Evolutionary conservation across 1,284 basidiomycete species (phyloP), one percentile per base, ranked within the genome.

Genomic region (Abortiporus biennis): DNA sequence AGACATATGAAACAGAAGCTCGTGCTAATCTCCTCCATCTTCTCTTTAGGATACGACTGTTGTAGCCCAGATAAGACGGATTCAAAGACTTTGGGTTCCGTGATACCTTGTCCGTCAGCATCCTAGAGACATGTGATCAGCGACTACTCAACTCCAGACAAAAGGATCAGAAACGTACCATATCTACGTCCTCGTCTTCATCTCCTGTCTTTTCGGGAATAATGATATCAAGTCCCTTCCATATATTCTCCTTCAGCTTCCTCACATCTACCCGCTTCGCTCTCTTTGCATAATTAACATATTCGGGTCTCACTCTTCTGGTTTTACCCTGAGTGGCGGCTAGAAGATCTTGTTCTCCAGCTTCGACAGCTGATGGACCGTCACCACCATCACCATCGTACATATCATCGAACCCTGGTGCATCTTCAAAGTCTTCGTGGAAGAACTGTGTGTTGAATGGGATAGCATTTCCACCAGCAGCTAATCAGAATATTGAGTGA

Each of bases 1-100:
- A 99, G 67, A 58, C 95, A 99, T 62, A 99, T 99, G 71, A 99
- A 99, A 65, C 95, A 99, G 79, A 97, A 99, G 48, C 92, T 96
- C 6, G 96, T 99, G 61, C 92, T 96, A 62, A 99, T 97, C 54
- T 99, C 96, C 35, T 88, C 83, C 85, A 99, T 88, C 71, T 94
- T 96, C 34, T 97, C 92, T 47, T 72, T 72, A 0, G 95, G 89
- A 63, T 99, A 99, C 6, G 84, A 77, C 39, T 69, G 74, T 50
- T 88, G 81, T 27, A 99, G 71, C 13, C 81, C 83, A 1, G 80
- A 74, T 49, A 99, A 88, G 48, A 99, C 92, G 38, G 77, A 75
- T 41, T 84, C 79, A 62, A 99, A 96, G 38, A 80, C 75, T 29
- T 88, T 78, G n/a, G 76, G 74, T 43, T 84, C 76, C 1, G 80